Base-by-base conservation (phyloP, 75 land plant genomes). In the Larix kaempferi region DNA sequence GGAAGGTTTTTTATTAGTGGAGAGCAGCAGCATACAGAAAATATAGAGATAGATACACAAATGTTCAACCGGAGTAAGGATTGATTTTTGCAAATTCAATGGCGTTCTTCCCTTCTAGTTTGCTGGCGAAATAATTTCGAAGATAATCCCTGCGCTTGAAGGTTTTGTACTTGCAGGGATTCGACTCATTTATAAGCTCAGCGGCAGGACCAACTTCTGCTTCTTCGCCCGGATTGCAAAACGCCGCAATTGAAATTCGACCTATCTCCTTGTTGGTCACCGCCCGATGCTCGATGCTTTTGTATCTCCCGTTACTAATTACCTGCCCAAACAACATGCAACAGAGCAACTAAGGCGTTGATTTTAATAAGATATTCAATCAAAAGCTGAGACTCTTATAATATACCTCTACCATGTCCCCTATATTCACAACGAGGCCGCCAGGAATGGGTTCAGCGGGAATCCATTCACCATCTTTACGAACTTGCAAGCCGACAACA, bases 381-480 rank as follows among this genome's bases (percentile, higher is more conserved):
- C 22, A 67, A 13, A 22, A 22, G 16, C 71, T 17, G 22, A 33
- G 14, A 67, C 33, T 0, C 2, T 1, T 25, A 22, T 67, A 13
- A 22, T 67, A 15, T 59, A 76, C 78, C 65, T 76, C 44, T 12
- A 76, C 3, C 44, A 33, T 5, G 44, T 76, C 78, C 33, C 78
- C 71, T 4, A 60, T 39, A 59, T 76, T 76, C 15, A 76, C 25
- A 27, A 52, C 25, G 6, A 76, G 19, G 16, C 2, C 44, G 29
- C 69, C 71, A 11, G n/a, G 6, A 0, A 19, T 23, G 33, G 71
- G 69, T 22, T 60, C 14, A 13, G 59, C 71, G 25, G 10, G 37
- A 27, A 59, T 76, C 78, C 78, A 76, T 27, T 57, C 62, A 26
- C 41, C 64, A 60, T 76, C 67, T 57, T 76, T 76, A 27, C 6